Evolutionary conservation across 1,139 yeast species (phyloP).

Genomic region (Hanseniaspora uvarum): DNA sequence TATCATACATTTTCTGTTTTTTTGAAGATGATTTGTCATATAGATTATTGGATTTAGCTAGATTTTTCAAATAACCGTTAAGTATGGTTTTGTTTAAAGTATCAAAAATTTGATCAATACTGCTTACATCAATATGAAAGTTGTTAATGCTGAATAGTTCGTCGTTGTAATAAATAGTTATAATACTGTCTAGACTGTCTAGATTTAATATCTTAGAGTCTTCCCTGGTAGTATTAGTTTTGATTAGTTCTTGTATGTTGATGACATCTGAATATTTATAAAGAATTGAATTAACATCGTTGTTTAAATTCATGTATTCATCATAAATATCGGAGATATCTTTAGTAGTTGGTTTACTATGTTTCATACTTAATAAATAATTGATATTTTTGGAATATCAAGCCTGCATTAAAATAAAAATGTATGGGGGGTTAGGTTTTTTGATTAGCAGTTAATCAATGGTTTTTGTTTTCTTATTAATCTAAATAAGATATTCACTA

Average conservation of each 20-base stretch:
- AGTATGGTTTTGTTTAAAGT: constrained; percentile 16
- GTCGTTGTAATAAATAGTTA: constrained; percentile 6
- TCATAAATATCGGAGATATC: constrained; percentile 19
- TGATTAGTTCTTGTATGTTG: not conserved
- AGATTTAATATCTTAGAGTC: not conserved
- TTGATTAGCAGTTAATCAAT: too few relatives aligned
- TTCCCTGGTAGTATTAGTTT: not conserved
- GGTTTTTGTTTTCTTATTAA: too few relatives aligned
- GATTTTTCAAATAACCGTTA: constrained; percentile 17
- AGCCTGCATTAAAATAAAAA: too few relatives aligned
- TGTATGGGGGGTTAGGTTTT: too few relatives aligned
- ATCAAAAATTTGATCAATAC: constrained; percentile 18
- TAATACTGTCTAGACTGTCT: not conserved
- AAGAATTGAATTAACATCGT: constrained; percentile 4
- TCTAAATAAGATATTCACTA: too few relatives aligned
- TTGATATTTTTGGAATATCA: not conserved
- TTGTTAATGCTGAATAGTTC: constrained; percentile 19
- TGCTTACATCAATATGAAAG: constrained; percentile 16
- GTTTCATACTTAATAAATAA: not conserved
- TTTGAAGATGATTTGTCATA: constrained; percentile 16
- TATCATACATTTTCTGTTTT: constrained; percentile 7
- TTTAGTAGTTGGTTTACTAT: constrained; percentile 20
- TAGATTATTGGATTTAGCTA: constrained; percentile 21
- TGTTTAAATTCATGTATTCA: not conserved
- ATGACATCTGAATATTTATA: not conserved